Evolutionary conservation across 495 filamentous ascomycete species (phyloP), one percentile per base, ranked within the genome.

Genomic region (Astrocystis sublimbata): DNA sequence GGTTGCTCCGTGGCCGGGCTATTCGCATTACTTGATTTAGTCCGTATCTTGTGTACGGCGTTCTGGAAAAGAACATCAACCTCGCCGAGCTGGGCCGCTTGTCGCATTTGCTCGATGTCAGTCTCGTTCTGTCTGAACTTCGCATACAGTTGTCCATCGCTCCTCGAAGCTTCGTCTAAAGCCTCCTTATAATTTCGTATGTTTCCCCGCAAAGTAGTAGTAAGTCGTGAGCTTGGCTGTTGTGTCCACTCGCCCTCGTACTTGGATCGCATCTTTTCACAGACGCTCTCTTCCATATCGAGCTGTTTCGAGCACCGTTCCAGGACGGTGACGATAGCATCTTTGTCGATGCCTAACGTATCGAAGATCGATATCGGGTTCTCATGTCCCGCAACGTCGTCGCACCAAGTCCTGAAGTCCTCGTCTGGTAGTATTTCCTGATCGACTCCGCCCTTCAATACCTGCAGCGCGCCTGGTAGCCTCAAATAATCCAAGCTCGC

Each of bases 231-330:
- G 69, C 92, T 97, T 23, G 96, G 96, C 68, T 98, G 94, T 72
- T 98, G 94, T 19, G 91, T 97, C 94, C 94, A 98, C 46, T 97
- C 94, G 10, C 79, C 83, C 31, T 94, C 93, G 72, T 97, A 97
- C 74, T 98, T 98, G 2, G 92, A 96, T 52, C 94, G 86, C 94
- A 98, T 98, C 80, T 97, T 97, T 76, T 98, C 94, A 73, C 94
- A 98, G 6, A 98, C 92, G 58, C 90, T 94, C 77, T 97, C 96
- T 73, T 98, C 94, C 85, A 93, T 88, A 66, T 98, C 94, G 9
- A 98, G 71, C 67, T 93, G 89, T 68, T 94, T 96, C 41, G 85
- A 88, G 68, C 90, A 91, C 60, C 82, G 82, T 64, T 96, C 92
- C 56, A 98, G 73, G 8, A 88, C 81, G 3, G 83, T 75, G 8